Conservation (phyloP, 306 rosid species). For the Benincasa hispida region DNA sequence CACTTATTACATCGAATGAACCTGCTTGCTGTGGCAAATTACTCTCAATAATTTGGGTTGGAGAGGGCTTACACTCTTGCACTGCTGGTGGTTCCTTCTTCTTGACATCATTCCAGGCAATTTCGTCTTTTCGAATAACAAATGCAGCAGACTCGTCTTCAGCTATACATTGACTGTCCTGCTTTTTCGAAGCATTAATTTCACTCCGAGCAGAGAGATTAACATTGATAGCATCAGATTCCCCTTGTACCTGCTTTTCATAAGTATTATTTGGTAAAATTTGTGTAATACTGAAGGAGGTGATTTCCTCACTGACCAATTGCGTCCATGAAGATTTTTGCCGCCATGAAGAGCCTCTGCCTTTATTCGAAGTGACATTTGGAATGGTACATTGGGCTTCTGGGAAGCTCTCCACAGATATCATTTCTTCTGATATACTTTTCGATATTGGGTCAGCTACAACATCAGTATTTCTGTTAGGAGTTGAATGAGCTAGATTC, state of each 20-base stretch:
- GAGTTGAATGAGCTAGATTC: slow-evolving; percentile 8
- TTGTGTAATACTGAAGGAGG: slow-evolving; percentile 55
- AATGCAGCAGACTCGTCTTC: slow-evolving; percentile 10
- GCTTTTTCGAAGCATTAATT: slow-evolving; percentile 2
- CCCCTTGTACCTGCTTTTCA: slow-evolving; percentile 15
- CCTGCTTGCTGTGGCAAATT: slow-evolving; percentile 18
- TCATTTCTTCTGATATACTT: slow-evolving; percentile 6
- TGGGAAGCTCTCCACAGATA: not conserved
- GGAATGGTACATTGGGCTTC: slow-evolving; percentile 26
- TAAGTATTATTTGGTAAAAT: slow-evolving; percentile 31
- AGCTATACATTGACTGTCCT: slow-evolving; percentile 7
- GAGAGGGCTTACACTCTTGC: slow-evolving; percentile 10
- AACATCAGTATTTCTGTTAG: slow-evolving; percentile 5
- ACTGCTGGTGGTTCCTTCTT: slow-evolving; percentile 18
- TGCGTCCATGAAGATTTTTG: slow-evolving; percentile 76
- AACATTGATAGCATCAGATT: not conserved
- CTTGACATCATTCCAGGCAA: not conserved
- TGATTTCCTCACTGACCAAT: slow-evolving; percentile 26
- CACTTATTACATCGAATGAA: slow-evolving; percentile 19
- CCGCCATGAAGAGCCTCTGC: slow-evolving; percentile 68
- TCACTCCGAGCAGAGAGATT: not conserved
- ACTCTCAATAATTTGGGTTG: slow-evolving; percentile 15
- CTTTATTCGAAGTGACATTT: slow-evolving; percentile 18
- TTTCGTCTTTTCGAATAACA: slow-evolving; percentile 2
- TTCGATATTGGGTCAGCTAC: slow-evolving; percentile 6